Base-by-base conservation (phyloP, 192 early-diverging fungal genomes). In the Geranomyces variabilis region DNA sequence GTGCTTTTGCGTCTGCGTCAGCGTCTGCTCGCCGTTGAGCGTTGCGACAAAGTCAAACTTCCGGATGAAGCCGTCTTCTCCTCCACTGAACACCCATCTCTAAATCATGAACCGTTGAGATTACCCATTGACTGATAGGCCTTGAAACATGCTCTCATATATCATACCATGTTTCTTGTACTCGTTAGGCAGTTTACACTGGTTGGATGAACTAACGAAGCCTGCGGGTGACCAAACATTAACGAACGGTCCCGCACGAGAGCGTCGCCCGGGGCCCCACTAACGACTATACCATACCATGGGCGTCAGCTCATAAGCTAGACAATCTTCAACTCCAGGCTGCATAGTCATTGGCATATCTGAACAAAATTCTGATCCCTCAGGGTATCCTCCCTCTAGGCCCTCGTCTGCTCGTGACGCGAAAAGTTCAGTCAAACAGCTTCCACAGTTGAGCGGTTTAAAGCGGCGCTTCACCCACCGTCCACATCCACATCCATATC, bases 11-110 rank as follows among this genome's bases (percentile, higher is more conserved):
- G 81, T 88, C 66, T 90, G 90, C 1, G 97, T 97, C 53, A 99
- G 78, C 49, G 82, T 65, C 22, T 86, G 83, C 58, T 91, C 90
- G 8, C 95, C 96, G 72, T 90, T 90, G 69, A 95, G 84, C 0
- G 97, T 89, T 17, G 88, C 87, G 66, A 89, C 87, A 71, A 97
- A 94, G 70, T 99, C 96, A 81, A 89, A 99, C 73, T 94, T 96
- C 30, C 94, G 84, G 55, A 99, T 89, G 77, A 92, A 96, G 63
- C 96, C 97, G 81, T 99, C 97, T 55, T 95, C 94, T 0, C 80
- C 83, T 17, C 85, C 84, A 7, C 81, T 86, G 57, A 84, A 86
- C 31, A 86, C 30, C 84, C 84, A 86, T 66, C 71, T 43, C 58
- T 60, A 34, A 28, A 60, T 60, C 58, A 53, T 9, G n/a, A 41